phyloP scores from a whole-genome alignment of 805 yeast genomes.

The Diddensiella santjacobensis region DNA sequence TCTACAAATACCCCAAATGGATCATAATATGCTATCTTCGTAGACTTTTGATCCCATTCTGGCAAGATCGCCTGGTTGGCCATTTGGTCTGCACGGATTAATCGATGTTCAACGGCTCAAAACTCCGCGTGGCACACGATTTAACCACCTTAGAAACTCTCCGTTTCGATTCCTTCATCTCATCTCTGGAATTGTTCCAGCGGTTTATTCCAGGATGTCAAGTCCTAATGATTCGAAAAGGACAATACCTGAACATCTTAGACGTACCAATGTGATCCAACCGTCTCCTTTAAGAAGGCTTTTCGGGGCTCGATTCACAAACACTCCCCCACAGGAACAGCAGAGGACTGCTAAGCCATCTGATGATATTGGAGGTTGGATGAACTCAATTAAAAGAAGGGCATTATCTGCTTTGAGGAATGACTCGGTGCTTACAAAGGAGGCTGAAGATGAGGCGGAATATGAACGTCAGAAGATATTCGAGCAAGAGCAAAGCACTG shows the following conservation, averaged over 20 bases:
- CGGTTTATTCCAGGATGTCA: constrained; percentile 1
- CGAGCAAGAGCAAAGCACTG: not conserved
- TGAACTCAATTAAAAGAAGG: constrained; percentile 11
- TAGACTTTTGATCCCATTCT: constrained; percentile 20
- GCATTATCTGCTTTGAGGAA: constrained; percentile 5
- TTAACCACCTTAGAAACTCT: too few species aligned
- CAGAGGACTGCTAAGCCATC: not conserved
- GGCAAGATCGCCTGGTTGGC: constrained; percentile 2
- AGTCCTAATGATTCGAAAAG: constrained; percentile 4
- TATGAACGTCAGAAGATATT: not conserved
- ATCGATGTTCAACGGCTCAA: too few species aligned
- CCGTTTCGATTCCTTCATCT: too few species aligned
- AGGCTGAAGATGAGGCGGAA: constrained; percentile 12
- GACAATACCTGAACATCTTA: constrained; percentile 1
- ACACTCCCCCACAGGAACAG: not conserved
- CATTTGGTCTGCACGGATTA: too few species aligned
- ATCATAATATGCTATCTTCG: constrained; percentile 60
- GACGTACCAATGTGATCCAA: constrained; percentile 2
- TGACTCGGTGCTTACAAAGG: constrained; percentile 7
- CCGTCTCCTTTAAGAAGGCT: constrained; percentile 3
- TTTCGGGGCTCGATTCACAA: not conserved
- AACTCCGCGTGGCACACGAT: not conserved
- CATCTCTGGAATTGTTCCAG: not conserved
- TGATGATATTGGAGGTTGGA: constrained; percentile 17
- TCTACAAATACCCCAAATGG: constrained; percentile 59